These are phyloP conservation scores for Patellifolia procumbens DNA, from an alignment of 179 eudicot genomes.

Conservation along the genomic window DNA sequence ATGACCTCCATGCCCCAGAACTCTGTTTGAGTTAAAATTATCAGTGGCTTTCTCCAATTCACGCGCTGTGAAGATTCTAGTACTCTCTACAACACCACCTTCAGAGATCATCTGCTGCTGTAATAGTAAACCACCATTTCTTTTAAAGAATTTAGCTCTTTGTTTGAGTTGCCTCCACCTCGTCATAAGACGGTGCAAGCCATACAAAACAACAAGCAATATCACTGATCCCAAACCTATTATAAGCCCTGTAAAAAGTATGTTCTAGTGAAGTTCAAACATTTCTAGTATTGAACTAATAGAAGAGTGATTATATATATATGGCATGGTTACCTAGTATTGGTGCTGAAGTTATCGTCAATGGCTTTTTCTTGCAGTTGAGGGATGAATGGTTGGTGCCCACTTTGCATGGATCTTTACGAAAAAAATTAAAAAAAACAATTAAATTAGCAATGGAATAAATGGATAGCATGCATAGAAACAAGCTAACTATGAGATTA, in stretches of 20 bases:
- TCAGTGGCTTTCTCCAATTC: constrained; percentile 27
- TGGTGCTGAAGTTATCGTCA: constrained; percentile 14
- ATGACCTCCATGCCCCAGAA: constrained; percentile 31
- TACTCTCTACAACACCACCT: constrained; percentile 23
- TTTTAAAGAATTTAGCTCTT: constrained; percentile 23
- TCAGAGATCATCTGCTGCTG: constrained; percentile 24
- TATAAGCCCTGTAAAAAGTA: constrained; percentile 22
- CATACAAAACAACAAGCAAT: constrained; percentile 19
- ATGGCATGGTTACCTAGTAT: constrained; percentile 3
- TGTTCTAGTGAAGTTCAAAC: background rate
- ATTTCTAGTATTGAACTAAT: background rate
- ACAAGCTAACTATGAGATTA: background rate
- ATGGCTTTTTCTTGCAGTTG: constrained; percentile 19
- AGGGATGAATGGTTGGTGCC: constrained; percentile 12
- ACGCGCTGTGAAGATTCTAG: constrained; percentile 22
- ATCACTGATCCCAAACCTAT: constrained; percentile 22
- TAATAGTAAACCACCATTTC: constrained; percentile 24
- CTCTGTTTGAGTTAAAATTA: constrained; percentile 24
- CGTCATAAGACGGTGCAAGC: constrained; percentile 6
- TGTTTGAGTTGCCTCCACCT: constrained; percentile 20
- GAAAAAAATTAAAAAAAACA: background rate
- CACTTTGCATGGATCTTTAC: constrained; percentile 29
- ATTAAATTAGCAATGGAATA: background rate
- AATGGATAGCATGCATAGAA: background rate
- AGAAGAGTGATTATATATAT: constrained; percentile 2